Evolutionary conservation across 805 yeast genomes (phyloP).

Genomic region (Cyberlindnera meyerae): DNA sequence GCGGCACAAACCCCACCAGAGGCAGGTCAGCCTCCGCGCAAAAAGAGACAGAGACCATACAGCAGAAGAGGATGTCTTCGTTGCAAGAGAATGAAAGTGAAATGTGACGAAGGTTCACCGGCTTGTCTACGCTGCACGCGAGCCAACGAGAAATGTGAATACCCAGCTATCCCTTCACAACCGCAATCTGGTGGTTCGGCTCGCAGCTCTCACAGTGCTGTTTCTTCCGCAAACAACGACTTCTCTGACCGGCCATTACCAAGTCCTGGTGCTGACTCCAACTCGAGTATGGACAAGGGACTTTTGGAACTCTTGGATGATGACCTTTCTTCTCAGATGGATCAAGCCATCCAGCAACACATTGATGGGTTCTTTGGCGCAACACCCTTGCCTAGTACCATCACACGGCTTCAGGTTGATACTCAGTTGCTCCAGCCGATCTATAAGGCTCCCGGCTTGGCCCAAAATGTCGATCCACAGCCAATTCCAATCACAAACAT

Average conservation of each 20-base stretch:
- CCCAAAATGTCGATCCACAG: too few relatives aligned
- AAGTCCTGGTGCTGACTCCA: slow-evolving; percentile 1
- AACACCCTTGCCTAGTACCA: slow-evolving; percentile 6
- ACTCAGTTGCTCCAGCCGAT: slow-evolving; percentile 3
- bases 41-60: slow-evolving; percentile 17
- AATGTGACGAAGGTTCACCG: slow-evolving; percentile 22
- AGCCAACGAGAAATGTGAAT: slow-evolving; percentile 7
- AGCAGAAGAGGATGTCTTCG: slow-evolving; percentile 36
- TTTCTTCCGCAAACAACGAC: not conserved
- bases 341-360: slow-evolving; percentile 13
- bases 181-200: too few relatives aligned
- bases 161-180: slow-evolving; percentile 4
- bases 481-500: slow-evolving; percentile 1
- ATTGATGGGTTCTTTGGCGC: slow-evolving; percentile 3
- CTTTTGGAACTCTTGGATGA: slow-evolving; percentile 18
- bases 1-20: not conserved
- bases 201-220: too few relatives aligned
- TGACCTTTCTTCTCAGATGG: slow-evolving; percentile 18
- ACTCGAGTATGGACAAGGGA: slow-evolving; percentile 8
- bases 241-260: not conserved
- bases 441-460: slow-evolving; percentile 2
- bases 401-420: slow-evolving; percentile 7
- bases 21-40: not conserved
- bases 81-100: slow-evolving; percentile 40
- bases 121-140: slow-evolving; percentile 14